Evolutionary conservation across 2,329 filamentous ascomycete genomes (phyloP).

Genomic region (Atkinsonella hypoxylon): DNA sequence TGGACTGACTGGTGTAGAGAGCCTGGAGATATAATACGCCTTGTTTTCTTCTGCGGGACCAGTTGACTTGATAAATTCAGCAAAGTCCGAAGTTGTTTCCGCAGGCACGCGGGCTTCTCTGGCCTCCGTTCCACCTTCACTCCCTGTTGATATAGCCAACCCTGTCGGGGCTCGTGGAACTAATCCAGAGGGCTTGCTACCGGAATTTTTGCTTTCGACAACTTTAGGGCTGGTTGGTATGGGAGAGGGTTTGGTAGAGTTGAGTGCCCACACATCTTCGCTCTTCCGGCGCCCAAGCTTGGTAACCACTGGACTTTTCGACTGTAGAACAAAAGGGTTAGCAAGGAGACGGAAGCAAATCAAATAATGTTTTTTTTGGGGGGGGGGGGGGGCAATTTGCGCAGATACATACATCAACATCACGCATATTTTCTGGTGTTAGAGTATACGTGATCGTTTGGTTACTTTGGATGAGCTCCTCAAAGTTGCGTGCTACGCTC

Average conservation of each 20-base stretch:
- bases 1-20: constrained; percentile 17
- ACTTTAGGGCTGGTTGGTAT: constrained; percentile 4
- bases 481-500: constrained; percentile 57
- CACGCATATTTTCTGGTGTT: constrained; percentile 67
- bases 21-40: constrained; percentile 23
- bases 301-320: constrained; percentile 28
- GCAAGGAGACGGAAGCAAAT: background rate
- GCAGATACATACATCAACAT: constrained; percentile 50
- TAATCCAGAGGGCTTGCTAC: constrained; percentile 9
- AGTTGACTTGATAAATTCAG: constrained; percentile 79
- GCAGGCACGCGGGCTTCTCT: constrained; percentile 61
- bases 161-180: constrained; percentile 14
- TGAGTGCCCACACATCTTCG: constrained; percentile 31
- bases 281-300: constrained; percentile 30
- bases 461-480: constrained; percentile 70
- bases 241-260: constrained; percentile 38
- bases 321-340: constrained; percentile 16
- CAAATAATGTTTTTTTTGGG: background rate
- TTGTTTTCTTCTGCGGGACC: constrained; percentile 47
- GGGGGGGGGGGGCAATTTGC: no score
- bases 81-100: constrained; percentile 71
- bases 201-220: constrained; percentile 6
- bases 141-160: constrained; percentile 11
- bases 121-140: constrained; percentile 27
- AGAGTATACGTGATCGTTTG: constrained; percentile 75